Conservation (phyloP, 2,329 filamentous ascomycete genomes). For the Pseudocercospora pini-densiflorae region DNA sequence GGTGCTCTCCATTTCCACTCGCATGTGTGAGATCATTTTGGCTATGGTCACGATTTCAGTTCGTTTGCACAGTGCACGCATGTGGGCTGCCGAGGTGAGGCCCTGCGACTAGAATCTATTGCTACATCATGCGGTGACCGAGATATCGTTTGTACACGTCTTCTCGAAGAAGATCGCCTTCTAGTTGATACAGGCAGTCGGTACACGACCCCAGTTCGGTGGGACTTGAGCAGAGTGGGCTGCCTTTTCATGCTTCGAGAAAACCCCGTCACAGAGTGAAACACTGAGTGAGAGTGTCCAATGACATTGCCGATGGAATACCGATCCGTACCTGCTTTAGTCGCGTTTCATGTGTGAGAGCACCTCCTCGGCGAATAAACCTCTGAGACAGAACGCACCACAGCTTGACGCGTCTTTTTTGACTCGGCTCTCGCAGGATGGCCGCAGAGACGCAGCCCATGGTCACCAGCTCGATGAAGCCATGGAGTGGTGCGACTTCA, state of each 20-base stretch:
- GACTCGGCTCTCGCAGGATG: conserved; percentile 21
- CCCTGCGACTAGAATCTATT: not conserved
- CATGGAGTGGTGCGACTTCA: conserved; percentile 21
- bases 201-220: conserved; percentile 4
- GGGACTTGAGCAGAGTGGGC: conserved; percentile 6
- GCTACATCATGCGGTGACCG: not conserved
- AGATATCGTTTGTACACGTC: conserved; percentile 13
- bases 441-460: conserved; percentile 13
- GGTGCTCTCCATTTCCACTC: conserved; percentile 5
- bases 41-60: not conserved
- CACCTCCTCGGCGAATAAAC: not conserved
- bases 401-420: conserved; percentile 26
- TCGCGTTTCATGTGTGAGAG: conserved; percentile 1
- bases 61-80: not conserved
- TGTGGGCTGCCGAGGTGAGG: not conserved
- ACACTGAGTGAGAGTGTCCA: conserved; percentile 16
- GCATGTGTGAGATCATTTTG: not conserved
- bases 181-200: conserved; percentile 22
- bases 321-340: conserved; percentile 10
- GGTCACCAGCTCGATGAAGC: conserved; percentile 17
- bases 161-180: conserved; percentile 27
- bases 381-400: not conserved
- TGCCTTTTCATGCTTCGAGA: conserved; percentile 14
- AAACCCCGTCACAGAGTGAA: conserved; percentile 29
- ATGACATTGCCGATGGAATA: conserved; percentile 3